Percentiles rank a stretch among this genome's conserved stretches.
Conservation (phyloP, 2,329 filamentous ascomycete genomes). For the Colletotrichum sp. region DNA sequence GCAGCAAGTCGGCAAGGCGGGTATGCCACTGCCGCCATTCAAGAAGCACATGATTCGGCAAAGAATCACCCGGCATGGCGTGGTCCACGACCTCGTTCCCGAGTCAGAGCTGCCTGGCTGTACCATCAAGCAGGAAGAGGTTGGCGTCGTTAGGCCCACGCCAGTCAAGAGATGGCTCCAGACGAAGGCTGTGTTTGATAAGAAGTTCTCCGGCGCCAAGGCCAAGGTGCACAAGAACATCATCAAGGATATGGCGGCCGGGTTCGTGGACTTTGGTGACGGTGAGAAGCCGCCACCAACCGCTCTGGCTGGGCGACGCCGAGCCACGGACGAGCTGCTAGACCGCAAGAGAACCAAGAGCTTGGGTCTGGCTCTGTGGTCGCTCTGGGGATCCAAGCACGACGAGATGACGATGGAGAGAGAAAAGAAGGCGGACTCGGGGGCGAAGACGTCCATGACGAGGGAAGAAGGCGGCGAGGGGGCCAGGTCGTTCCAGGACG, state of each 20-base stretch:
- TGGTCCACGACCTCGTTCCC: slow-evolving; percentile 70
- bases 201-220: slow-evolving; percentile 71
- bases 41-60: slow-evolving; percentile 91
- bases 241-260: slow-evolving; percentile 72
- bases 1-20: slow-evolving; percentile 77
- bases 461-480: slow-evolving; percentile 47
- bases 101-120: slow-evolving; percentile 69
- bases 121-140: slow-evolving; percentile 63
- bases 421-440: slow-evolving; percentile 54
- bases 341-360: slow-evolving; percentile 68
- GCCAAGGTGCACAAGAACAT: slow-evolving; percentile 75
- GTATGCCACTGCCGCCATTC: slow-evolving; percentile 82
- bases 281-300: slow-evolving; percentile 84
- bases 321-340: slow-evolving; percentile 48
- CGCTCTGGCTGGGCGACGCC: slow-evolving; percentile 76
- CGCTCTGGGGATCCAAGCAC: slow-evolving; percentile 85
- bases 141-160: slow-evolving; percentile 81
- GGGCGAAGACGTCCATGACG: slow-evolving; percentile 32
- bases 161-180: slow-evolving; percentile 85
- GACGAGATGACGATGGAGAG: slow-evolving; percentile 75
- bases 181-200: slow-evolving; percentile 76
- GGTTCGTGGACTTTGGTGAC: slow-evolving; percentile 72
- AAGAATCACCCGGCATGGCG: slow-evolving; percentile 78
- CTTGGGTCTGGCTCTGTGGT: slow-evolving; percentile 83
- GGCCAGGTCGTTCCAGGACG: slow-evolving; percentile 44